These are phyloP conservation scores for Arthrobotrys iridis DNA, from an alignment of 2,329 filamentous ascomycete species.

Conservation along the genomic window DNA sequence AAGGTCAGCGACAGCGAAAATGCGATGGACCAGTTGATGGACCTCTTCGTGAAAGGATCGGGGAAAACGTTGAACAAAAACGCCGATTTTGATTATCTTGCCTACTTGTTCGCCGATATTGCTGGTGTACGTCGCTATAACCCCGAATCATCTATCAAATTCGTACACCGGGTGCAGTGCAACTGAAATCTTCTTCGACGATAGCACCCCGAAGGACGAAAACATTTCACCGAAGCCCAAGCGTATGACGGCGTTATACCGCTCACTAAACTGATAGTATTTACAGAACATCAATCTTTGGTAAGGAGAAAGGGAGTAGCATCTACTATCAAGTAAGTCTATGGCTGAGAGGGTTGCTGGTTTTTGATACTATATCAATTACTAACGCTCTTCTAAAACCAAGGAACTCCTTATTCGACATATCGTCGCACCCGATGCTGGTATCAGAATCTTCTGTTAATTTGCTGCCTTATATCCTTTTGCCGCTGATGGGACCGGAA, in stretches of 20 bases:
- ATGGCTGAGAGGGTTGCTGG: neutral
- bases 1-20: slow-evolving; percentile 76
- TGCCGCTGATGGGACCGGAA: slow-evolving; percentile 87
- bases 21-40: slow-evolving; percentile 89
- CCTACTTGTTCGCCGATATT: slow-evolving; percentile 93
- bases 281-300: slow-evolving; percentile 86
- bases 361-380: neutral
- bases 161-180: too few relatives aligned
- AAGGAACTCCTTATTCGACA: slow-evolving; percentile 82
- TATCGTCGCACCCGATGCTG: slow-evolving; percentile 76
- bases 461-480: slow-evolving; percentile 84
- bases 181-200: neutral
- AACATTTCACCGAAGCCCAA: slow-evolving; percentile 78
- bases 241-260: slow-evolving; percentile 85
- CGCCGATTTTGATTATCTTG: slow-evolving; percentile 89
- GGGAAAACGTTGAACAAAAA: slow-evolving; percentile 82
- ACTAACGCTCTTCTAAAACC: neutral
- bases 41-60: slow-evolving; percentile 93
- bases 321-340: slow-evolving; percentile 77
- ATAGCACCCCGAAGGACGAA: slow-evolving; percentile 75
- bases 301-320: slow-evolving; percentile 94
- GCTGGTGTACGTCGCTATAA: slow-evolving; percentile 67
- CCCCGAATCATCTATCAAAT: slow-evolving; percentile 11
- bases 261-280: slow-evolving; percentile 89
- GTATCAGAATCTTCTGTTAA: slow-evolving; percentile 78